Percentiles rank a stretch among this genome's conserved stretches.
These are phyloP conservation scores for Globisporangium paddicum DNA, from an alignment of 352 stramenopile species.

Conservation along the genomic window DNA sequence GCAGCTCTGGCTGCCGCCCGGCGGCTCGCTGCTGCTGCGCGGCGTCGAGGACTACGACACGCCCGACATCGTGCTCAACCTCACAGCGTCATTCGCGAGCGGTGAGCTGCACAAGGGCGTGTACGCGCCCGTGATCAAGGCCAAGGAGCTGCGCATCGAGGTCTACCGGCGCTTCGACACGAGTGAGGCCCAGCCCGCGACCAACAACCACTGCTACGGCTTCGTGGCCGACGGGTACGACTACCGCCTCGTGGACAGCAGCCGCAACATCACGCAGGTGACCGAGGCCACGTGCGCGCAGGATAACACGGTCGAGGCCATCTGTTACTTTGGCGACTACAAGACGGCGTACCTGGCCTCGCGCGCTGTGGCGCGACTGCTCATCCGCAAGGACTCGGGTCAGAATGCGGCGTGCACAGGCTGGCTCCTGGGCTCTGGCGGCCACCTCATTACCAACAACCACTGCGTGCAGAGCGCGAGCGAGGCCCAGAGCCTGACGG, in stretches of 20 bases:
- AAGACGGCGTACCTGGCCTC: constrained; percentile 34
- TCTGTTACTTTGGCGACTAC: constrained; percentile 41
- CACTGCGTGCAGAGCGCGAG: constrained; percentile 49
- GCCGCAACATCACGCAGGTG: constrained; percentile 33
- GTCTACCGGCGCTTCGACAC: constrained; percentile 32
- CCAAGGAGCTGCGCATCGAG: constrained; percentile 53
- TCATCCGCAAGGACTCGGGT: constrained; percentile 35
- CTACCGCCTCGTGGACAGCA: constrained; percentile 37
- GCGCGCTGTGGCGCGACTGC: constrained; percentile 41
- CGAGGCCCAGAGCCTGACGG: constrained; percentile 33
- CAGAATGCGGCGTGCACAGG: constrained; percentile 40
- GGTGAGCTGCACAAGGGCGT: constrained; percentile 23
- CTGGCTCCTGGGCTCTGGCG: constrained; percentile 53
- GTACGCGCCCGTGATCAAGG: constrained; percentile 25
- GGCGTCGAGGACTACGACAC: constrained; percentile 39
- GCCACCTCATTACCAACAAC: constrained; percentile 69
- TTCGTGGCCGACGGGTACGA: constrained; percentile 48
- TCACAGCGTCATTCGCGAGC: constrained; percentile 30
- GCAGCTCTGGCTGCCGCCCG: constrained; percentile 39
- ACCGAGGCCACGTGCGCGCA: constrained; percentile 44
- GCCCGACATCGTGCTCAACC: constrained; percentile 32
- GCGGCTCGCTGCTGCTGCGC: constrained; percentile 34
- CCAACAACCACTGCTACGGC: constrained; percentile 37
- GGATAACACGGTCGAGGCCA: constrained; percentile 56
- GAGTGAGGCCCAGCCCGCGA: neutral